phyloP scores from a whole-genome alignment of 768 basidiomycete genomes.

The Termitomyces sp. region DNA sequence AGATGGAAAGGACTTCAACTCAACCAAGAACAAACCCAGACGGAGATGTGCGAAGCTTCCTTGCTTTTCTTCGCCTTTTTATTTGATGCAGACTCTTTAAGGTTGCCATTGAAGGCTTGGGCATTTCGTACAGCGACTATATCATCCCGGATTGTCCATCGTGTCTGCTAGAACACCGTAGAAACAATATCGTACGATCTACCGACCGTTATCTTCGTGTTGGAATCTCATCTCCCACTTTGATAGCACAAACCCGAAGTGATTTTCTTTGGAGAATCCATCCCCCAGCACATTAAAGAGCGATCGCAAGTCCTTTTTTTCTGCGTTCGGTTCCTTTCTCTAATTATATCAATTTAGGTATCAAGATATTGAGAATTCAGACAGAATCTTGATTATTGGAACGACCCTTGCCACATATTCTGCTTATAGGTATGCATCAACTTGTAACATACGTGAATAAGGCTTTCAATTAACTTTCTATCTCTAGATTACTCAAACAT shows the following conservation, averaged over 20 bases:
- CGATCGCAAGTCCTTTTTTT: slow-evolving; percentile 56
- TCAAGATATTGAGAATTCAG: slow-evolving; percentile 53
- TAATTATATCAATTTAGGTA: slow-evolving; percentile 39
- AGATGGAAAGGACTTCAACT: slow-evolving; percentile 54
- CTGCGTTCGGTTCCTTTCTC: not conserved
- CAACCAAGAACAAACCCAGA: slow-evolving; percentile 86
- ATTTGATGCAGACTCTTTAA: slow-evolving; percentile 24
- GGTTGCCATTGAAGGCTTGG: slow-evolving; percentile 74
- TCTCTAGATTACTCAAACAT: slow-evolving; percentile 68
- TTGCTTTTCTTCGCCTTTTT: slow-evolving; percentile 17
- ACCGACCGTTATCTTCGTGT: not conserved
- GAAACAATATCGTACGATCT: slow-evolving; percentile 55
- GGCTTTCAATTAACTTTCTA: not conserved
- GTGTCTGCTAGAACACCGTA: slow-evolving; percentile 59
- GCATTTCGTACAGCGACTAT: slow-evolving; percentile 75
- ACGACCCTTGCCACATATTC: slow-evolving; percentile 94
- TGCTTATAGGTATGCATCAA: slow-evolving; percentile 66
- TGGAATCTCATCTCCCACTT: slow-evolving; percentile 3
- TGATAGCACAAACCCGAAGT: slow-evolving; percentile 76
- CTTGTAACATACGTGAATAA: not conserved
- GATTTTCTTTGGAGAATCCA: slow-evolving; percentile 90
- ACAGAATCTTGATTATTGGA: slow-evolving; percentile 78
- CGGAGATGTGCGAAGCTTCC: slow-evolving; percentile 64
- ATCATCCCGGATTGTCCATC: slow-evolving; percentile 73
- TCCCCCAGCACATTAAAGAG: slow-evolving; percentile 60